Evolutionary conservation across 805 yeast species (phyloP).

Genomic region (Yamadazyma philogaea): DNA sequence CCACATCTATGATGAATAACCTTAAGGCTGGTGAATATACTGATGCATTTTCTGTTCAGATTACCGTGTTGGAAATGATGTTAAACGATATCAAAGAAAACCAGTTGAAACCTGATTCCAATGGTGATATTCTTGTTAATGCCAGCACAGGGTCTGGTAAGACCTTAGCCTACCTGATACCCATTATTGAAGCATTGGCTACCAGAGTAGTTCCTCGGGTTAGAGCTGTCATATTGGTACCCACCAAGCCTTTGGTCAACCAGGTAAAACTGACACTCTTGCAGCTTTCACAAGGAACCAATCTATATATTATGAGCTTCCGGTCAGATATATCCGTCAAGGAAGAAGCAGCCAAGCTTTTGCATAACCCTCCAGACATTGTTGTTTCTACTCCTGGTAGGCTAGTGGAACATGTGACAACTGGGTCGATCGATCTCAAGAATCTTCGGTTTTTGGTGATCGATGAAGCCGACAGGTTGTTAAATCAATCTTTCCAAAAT

Average conservation of each 20-base stretch:
- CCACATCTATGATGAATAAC: slow-evolving; percentile 44
- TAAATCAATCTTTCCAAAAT: slow-evolving; percentile 89
- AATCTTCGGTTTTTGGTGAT: slow-evolving; percentile 62
- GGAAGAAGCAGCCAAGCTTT: slow-evolving; percentile 60
- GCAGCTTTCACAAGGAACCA: slow-evolving; percentile 62
- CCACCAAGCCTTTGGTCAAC: slow-evolving; percentile 80
- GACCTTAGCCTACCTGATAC: slow-evolving; percentile 83
- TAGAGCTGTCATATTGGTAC: slow-evolving; percentile 77
- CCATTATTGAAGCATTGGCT: slow-evolving; percentile 68
- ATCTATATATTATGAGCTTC: slow-evolving; percentile 59
- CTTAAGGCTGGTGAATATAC: slow-evolving; percentile 45
- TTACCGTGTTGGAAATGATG: slow-evolving; percentile 56
- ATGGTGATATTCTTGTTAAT: slow-evolving; percentile 81
- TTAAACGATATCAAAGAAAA: slow-evolving; percentile 42
- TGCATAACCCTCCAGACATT: slow-evolving; percentile 56
- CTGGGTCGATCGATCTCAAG: slow-evolving; percentile 42
- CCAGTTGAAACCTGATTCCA: slow-evolving; percentile 46
- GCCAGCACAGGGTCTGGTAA: slow-evolving; percentile 97
- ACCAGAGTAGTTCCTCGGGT: slow-evolving; percentile 66
- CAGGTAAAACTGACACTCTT: slow-evolving; percentile 74
- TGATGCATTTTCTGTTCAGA: slow-evolving; percentile 75
- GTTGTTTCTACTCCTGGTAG: slow-evolving; percentile 76
- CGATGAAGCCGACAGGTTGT: slow-evolving; percentile 78
- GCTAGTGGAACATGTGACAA: slow-evolving; percentile 68
- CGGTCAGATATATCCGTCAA: slow-evolving; percentile 50